phyloP scores from a whole-genome alignment of 2,329 filamentous ascomycete genomes.

The Alternaria postmessia region DNA sequence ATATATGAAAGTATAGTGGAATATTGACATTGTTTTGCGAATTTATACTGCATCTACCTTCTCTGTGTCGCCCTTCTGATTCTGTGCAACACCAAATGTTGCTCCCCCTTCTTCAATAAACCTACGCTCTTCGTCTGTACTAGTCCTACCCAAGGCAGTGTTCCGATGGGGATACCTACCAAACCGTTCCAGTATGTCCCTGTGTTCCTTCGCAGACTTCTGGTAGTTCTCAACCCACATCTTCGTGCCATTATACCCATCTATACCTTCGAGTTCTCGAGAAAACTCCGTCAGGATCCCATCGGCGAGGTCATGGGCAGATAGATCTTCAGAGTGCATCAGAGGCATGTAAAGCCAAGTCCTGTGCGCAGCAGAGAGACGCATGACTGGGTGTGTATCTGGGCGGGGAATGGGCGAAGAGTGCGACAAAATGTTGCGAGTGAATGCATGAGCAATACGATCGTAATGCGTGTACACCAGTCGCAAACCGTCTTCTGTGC shows the following conservation, averaged over 20 bases:
- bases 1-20: not conserved
- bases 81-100: constrained; percentile 50
- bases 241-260: constrained; percentile 40
- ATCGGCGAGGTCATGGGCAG: constrained; percentile 54
- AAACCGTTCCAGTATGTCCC: constrained; percentile 61
- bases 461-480: constrained; percentile 66
- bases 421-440: constrained; percentile 47
- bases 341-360: constrained; percentile 69
- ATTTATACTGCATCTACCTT: not conserved
- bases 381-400: constrained; percentile 42
- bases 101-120: constrained; percentile 59
- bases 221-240: constrained; percentile 41
- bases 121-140: constrained; percentile 59
- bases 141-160: constrained; percentile 57
- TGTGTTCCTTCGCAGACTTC: constrained; percentile 58
- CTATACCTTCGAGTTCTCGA: constrained; percentile 42
- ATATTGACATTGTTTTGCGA: not conserved
- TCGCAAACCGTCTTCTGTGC: constrained; percentile 54
- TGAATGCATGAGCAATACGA: constrained; percentile 59
- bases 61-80: constrained; percentile 10
- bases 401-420: constrained; percentile 29
- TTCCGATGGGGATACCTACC: constrained; percentile 69
- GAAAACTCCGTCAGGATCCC: constrained; percentile 44
- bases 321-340: constrained; percentile 64
- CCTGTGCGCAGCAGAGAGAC: constrained; percentile 50